Percentiles rank a stretch among this genome's conserved stretches.
Evolutionary conservation across 2,329 filamentous ascomycete genomes (phyloP).

Genomic region (Chrysoporthe deuterocubensis): DNA sequence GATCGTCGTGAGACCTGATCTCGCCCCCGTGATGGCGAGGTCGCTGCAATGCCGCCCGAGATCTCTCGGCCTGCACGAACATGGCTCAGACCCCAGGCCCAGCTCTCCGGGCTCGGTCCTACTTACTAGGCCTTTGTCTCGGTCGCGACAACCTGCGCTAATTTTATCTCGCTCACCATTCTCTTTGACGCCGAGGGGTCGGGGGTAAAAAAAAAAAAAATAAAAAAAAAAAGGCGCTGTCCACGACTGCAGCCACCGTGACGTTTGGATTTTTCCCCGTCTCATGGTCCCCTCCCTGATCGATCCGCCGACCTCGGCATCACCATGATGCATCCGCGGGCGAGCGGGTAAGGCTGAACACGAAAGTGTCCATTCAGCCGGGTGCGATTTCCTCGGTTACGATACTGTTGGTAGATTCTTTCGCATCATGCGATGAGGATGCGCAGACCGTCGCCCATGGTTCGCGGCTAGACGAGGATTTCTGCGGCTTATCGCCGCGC

Average conservation of each 20-base stretch:
- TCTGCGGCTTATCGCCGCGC: neutral
- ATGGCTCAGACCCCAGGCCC: neutral
- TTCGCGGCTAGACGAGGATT: constrained; percentile 7
- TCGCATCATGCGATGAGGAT: constrained; percentile 15
- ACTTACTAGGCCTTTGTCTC: neutral
- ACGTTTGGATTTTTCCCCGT: neutral
- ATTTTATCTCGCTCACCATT: neutral
- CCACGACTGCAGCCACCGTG: neutral
- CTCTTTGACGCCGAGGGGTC: neutral
- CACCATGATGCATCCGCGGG: constrained; percentile 11
- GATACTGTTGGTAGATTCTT: constrained; percentile 19
- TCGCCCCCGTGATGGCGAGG: neutral
- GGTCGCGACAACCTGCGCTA: neutral
- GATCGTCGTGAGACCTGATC: neutral
- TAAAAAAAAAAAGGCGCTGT: neutral
- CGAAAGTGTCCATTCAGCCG: constrained; percentile 20
- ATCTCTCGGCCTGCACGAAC: neutral
- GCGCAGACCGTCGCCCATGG: neutral
- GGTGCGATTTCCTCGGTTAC: constrained; percentile 18
- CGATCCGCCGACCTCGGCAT: constrained; percentile 28
- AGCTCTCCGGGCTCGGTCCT: neutral
- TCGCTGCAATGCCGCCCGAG: neutral
- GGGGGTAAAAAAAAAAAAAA: neutral
- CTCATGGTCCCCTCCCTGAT: neutral
- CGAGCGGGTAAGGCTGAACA: constrained; percentile 27